Percentiles rank a stretch among this genome's conserved stretches.
phyloP scores from a whole-genome alignment of 106 monocot genomes.

The Allium cepa region DNA sequence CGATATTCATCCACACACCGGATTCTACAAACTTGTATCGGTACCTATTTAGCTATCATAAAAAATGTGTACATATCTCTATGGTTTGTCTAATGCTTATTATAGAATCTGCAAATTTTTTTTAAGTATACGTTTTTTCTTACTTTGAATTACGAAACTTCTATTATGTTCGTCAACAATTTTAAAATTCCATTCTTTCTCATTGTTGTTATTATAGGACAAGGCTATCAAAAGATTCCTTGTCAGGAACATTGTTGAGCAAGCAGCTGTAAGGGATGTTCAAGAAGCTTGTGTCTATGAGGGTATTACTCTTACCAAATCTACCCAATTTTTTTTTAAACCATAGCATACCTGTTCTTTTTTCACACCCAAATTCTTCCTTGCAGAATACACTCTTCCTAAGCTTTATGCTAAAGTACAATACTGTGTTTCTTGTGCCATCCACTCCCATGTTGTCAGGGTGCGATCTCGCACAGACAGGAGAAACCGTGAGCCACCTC shows the following conservation, averaged over 20 bases:
- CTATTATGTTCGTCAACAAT: no score
- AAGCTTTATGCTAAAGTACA: slow-evolving; percentile 61
- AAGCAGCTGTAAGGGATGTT: slow-evolving; percentile 53
- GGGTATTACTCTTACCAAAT: slow-evolving; percentile 7
- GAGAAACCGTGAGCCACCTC: slow-evolving; percentile 21
- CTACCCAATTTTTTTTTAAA: no score
- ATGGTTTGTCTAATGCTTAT: no score
- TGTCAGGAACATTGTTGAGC: slow-evolving; percentile 57
- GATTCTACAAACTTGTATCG: no score
- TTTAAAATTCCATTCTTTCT: no score
- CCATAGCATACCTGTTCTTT: no score
- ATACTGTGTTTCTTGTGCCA: slow-evolving; percentile 63
- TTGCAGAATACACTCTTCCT: slow-evolving; percentile 38
- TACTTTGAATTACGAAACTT: no score
- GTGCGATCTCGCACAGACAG: slow-evolving; percentile 40
- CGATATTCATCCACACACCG: no score
- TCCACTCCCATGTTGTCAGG: slow-evolving; percentile 64
- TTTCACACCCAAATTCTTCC: background rate
- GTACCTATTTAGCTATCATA: no score
- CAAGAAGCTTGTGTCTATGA: slow-evolving; percentile 51
- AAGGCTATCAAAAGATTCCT: slow-evolving; percentile 62
- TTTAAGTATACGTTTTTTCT: no score
- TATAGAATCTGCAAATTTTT: no score
- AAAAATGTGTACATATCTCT: no score
- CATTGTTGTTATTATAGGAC: slow-evolving; percentile 19